Evolutionary conservation across 148 eudicot species (phyloP).

Genomic region (Amaranthus cruentus): DNA sequence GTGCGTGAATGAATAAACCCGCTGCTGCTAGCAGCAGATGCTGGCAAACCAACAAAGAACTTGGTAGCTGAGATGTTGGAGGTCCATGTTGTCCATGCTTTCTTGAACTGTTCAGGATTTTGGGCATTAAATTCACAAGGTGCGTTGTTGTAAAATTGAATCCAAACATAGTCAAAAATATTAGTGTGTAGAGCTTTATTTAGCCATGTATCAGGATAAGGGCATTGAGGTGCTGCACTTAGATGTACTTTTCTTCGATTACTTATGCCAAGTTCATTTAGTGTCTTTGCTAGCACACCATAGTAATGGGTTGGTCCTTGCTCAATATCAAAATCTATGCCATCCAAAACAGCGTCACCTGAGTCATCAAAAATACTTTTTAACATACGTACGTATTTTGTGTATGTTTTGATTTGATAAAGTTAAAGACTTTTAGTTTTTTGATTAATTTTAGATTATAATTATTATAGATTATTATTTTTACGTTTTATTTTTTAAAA

Average conservation of each 20-base stretch:
- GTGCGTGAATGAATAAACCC: conserved; percentile 14
- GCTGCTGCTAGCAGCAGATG: conserved; percentile 8
- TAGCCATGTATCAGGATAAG: conserved; percentile 16
- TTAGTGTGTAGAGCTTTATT: conserved; percentile 18
- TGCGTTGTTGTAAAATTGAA: conserved; percentile 31
- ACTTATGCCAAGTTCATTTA: conserved; percentile 11
- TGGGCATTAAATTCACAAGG: conserved; percentile 4
- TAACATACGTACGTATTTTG: too few relatives aligned
- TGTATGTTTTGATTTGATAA: too few relatives aligned
- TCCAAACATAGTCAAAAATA: conserved; percentile 26
- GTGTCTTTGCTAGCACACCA: conserved; percentile 8
- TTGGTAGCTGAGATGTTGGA: conserved; percentile 3
- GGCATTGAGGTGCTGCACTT: conserved; percentile 30
- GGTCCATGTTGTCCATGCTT: conserved; percentile 23
- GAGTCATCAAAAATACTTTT: background rate
- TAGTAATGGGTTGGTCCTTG: conserved; percentile 13
- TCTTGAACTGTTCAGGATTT: background rate
- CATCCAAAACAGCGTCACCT: conserved; percentile 25
- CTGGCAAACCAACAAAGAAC: conserved; percentile 29
- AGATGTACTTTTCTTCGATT: conserved; percentile 19
- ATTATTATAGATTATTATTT: too few relatives aligned
- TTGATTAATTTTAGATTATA: too few relatives aligned
- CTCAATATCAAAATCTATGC: conserved; percentile 31
- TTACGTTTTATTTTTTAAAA: too few relatives aligned
- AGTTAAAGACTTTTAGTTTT: too few relatives aligned